Base-by-base conservation (phyloP, 2,329 filamentous ascomycete genomes). In the Nectriaceae sp. region DNA sequence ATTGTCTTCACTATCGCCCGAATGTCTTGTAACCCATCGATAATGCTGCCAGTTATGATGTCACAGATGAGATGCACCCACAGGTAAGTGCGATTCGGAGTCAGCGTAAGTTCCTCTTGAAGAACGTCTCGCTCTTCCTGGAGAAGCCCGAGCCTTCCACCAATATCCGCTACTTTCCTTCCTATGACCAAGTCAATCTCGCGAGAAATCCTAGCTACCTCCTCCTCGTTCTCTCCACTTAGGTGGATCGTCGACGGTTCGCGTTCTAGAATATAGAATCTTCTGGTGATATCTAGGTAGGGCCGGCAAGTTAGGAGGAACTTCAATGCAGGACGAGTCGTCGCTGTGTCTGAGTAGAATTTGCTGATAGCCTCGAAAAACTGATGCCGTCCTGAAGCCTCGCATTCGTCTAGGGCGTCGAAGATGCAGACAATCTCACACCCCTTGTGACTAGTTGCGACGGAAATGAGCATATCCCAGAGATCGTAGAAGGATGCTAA, bases 321-420 rank as follows among this genome's bases (percentile, higher is more conserved):
- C 43, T 72, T 74, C 5, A 74, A 33, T 18, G 56, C 57, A 3
- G 37, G 40, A 4, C 29, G 48, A 5, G 31, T 35, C 11, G 37
- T 40, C n/a, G 44, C 38, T 6, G 11, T 18, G 4, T 35, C 33
- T 1, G 37, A 39, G 40, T 68, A 70, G 13, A 66, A 46, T 6
- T 58, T 40, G 4, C 46, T 42, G 15, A 74, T 38, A 3, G 52
- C 56, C 3, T 60, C 6, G 2, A 55, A 50, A 5, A 73, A 46
- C 5, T 55, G 44, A 11, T 21, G 22, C 6, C 53, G 42, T 15
- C 57, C 62, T 15, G 20, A 11, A 0, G 50, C 42, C 1, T 60
- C 40, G 46, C 72, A 75, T 53, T 75, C 71, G 41, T 75, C 72
- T 3, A 75, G 44, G 4, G 70, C 71, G 56, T 76, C 72, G 1